Evolutionary conservation across 805 yeast species (phyloP), one percentile per base, ranked within the genome.

Genomic region (Starmerella apis): DNA sequence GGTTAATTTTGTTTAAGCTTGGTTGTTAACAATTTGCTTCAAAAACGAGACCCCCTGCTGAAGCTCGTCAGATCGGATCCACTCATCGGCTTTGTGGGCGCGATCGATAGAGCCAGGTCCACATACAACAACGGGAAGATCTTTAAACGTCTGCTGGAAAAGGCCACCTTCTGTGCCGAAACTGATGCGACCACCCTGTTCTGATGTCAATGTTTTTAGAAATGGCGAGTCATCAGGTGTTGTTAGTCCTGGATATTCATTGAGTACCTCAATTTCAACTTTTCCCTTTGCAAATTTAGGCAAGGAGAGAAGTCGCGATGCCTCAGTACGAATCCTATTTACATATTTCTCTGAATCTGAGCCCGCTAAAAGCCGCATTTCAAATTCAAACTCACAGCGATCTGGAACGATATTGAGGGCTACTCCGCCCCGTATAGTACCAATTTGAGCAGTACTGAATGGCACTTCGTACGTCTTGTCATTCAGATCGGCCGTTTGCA

Each of bases 111-210:
- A 52, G 2, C 57, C 57, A 2, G 57, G 57, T 5, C 57, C 57
- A 18, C 57, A 54, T 0, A 54, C 56, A 2, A 51, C 54, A 3
- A 52, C 56, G 6, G 57, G 57, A 16, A 54, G 37, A 16, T 41
- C 43, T 19, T 43, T n/a, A 11, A 54, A 42, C 16, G 14, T 18
- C 20, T 54, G 47, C 39, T 52, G 54, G 50, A 54, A 49, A 8
- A 54, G 47, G 11, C 57, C 57, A 27, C 57, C 57, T 35, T 54
- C 57, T 7, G 57, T 54, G 8, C 57, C 57, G 41, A 46, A 54
- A 27, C 36, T 51, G 27, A 54, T 49, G 23, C 57, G 48, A 13
- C 42, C 47, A 33, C 35, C 44, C 20, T 25, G 20, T 8, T 18
- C 16, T n/a, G 39, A 4, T 8, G 33, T 27, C 14, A 49, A 36